Base-by-base conservation (phyloP, 1,284 basidiomycete genomes). In the Coniophora puteana region DNA sequence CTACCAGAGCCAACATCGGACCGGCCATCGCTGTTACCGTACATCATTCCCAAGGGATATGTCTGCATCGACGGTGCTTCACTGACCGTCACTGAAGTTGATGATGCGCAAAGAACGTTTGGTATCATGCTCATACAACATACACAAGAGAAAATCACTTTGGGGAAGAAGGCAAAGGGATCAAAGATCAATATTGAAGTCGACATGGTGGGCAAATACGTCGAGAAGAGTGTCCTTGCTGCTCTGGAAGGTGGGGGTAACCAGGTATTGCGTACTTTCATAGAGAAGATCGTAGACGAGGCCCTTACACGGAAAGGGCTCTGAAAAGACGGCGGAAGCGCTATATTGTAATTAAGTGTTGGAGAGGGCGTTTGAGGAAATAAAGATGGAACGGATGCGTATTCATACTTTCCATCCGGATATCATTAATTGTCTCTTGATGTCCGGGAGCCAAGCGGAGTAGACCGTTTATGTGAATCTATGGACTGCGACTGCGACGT, bases 21-120 rank as follows among this genome's bases (percentile, higher is more conserved):
- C 10, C 72, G 78, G 35, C 82, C 79, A 24, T 85, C 77, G 5
- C 71, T 90, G 23, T 69, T 93, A 40, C 83, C 78, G 1, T 96
- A 92, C 61, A 71, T 99, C 49, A 89, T 99, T 46, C 82, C 88
- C n/a, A 99, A 99, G 63, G 95, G 95, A 38, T 99, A 94, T 62
- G 76, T 99, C 42, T 84, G 94, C 8, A 81, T 99, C 49, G 95
- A 99, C 62, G 95, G 96, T 16, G 82, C 94, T 3, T 96, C 93
- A 3, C 71, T 99, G 35, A 99, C 95, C 1, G 58, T 99, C 49
- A 98, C 94, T 0, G 71, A 71, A 26, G 91, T 97, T 20, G 69
- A 90, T 55, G 89, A 93, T 53, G 58, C 62, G 11, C 57, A 71
- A 36, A 61, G 78, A n/a, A 78, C 71, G 37, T 96, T 99, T 61